Conservation (phyloP, 2,329 filamentous ascomycete species). For the Hymenoscyphus albidus region DNA sequence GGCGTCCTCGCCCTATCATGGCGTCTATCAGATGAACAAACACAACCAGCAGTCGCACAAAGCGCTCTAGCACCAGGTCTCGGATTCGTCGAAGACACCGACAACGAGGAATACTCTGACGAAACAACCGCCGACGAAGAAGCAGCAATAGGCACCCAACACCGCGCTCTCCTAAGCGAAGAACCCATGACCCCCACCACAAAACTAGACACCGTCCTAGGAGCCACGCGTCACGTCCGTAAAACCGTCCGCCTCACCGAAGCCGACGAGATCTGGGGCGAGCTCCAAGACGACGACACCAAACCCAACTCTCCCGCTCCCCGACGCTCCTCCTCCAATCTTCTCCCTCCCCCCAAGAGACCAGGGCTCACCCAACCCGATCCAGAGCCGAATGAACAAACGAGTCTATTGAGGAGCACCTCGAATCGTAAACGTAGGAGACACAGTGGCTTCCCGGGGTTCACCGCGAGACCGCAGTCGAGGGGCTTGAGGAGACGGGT, state of each 20-base stretch:
- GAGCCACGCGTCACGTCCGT: constrained; percentile 28
- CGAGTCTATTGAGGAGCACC: constrained; percentile 25
- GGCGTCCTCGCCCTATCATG: constrained; percentile 91
- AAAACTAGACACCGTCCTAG: constrained; percentile 32
- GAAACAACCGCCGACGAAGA: constrained; percentile 45
- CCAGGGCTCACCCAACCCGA: constrained; percentile 1
- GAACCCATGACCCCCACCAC: constrained; percentile 33
- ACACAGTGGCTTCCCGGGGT: constrained; percentile 59
- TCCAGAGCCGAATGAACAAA: constrained; percentile 27
- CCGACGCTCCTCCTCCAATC: constrained; percentile 15
- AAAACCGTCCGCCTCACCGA: constrained; percentile 46
- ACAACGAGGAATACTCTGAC: constrained; percentile 47
- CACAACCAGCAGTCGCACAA: constrained; percentile 55
- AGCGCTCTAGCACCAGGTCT: constrained; percentile 78
- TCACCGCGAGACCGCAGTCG: constrained; percentile 45
- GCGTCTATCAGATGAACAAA: constrained; percentile 79
- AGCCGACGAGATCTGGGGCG: constrained; percentile 79
- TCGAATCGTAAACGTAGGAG: constrained; percentile 42
- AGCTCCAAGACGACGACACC: constrained; percentile 69
- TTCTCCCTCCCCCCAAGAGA: constrained; percentile 7
- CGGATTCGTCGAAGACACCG: constrained; percentile 71
- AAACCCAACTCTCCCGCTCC: constrained; percentile 31
- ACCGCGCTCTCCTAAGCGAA: constrained; percentile 30
- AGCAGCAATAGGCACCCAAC: constrained; percentile 29
- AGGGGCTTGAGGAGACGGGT: constrained; percentile 26